phyloP scores from a whole-genome alignment of 495 filamentous ascomycete genomes.

The Acidomyces sp. region DNA sequence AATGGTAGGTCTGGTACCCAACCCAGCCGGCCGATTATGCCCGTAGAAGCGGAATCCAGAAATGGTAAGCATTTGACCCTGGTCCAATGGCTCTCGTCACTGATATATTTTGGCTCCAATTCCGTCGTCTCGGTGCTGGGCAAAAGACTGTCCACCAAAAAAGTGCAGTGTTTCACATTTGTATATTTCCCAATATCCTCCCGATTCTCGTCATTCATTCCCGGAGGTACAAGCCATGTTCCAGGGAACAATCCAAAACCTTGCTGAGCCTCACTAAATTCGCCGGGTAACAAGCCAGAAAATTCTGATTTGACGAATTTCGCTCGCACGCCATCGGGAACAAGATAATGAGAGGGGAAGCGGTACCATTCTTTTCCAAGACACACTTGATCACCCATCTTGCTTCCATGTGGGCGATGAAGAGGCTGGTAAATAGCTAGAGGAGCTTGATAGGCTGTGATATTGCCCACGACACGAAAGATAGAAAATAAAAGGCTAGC shows the following conservation, averaged over 20 bases:
- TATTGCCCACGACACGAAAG: constrained; percentile 64
- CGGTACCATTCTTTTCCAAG: constrained; percentile 98
- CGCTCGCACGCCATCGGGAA: constrained; percentile 63
- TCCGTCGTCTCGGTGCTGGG: constrained; percentile 38
- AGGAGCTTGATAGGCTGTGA: constrained; percentile 75
- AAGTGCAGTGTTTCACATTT: constrained; percentile 60
- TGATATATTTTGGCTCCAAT: constrained; percentile 62
- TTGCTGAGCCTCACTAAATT: constrained; percentile 60
- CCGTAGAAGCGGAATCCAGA: constrained; percentile 64
- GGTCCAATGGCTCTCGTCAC: constrained; percentile 61
- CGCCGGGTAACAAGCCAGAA: constrained; percentile 74
- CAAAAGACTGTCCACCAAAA: constrained; percentile 79
- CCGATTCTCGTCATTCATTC: constrained; percentile 86
- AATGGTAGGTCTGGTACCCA: constrained; percentile 69
- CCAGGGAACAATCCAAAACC: constrained; percentile 48
- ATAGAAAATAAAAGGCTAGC: constrained; percentile 49
- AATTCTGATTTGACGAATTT: constrained; percentile 89
- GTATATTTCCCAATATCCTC: constrained; percentile 80
- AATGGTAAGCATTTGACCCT: constrained; percentile 59
- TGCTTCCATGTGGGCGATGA: constrained; percentile 35
- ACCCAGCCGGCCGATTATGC: constrained; percentile 58
- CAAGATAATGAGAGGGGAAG: constrained; percentile 84
- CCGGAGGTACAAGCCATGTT: constrained; percentile 63
- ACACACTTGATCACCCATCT: constrained; percentile 59
- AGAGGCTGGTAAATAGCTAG: constrained; percentile 57